A percentile compares a stretch with the other conserved stretches of the same genome.
These are phyloP conservation scores for Nakataea oryzae DNA, from an alignment of 2,329 filamentous ascomycete species.

Conservation along the genomic window DNA sequence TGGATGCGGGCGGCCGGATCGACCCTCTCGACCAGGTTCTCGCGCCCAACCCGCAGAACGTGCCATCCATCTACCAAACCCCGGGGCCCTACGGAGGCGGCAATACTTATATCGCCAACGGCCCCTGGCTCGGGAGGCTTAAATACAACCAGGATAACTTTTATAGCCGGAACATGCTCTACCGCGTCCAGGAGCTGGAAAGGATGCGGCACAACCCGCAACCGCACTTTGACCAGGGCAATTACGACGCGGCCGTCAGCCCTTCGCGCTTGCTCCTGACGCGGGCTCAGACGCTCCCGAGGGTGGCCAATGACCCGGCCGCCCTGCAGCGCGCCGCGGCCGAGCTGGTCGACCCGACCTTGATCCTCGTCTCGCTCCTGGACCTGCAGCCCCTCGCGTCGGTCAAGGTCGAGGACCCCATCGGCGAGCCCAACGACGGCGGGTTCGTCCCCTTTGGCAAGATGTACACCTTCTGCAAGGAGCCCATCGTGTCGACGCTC, in stretches of 20 bases:
- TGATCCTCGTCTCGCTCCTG: too few relatives aligned
- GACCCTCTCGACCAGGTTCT: neutral
- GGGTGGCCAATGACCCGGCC: neutral
- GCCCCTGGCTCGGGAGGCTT: neutral
- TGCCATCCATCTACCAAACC: neutral
- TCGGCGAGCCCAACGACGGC: neutral
- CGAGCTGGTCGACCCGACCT: neutral
- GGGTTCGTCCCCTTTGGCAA: neutral
- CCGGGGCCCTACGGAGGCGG: neutral
- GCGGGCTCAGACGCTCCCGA: neutral
- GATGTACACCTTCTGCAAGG: neutral
- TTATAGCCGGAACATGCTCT: neutral
- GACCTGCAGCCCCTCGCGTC: neutral
- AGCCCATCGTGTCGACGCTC: neutral
- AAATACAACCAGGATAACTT: neutral
- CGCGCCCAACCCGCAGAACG: too few relatives aligned
- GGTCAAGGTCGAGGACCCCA: neutral
- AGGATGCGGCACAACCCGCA: neutral
- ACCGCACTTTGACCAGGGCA: neutral
- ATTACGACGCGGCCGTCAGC: neutral
- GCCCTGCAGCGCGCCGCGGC: too few relatives aligned
- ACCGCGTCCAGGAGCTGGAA: neutral
- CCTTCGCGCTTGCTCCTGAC: neutral
- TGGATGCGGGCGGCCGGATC: neutral
- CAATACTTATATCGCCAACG: fast-evolving